Conservation (phyloP, 306 rosid genomes). For the Hippophae gyantsensis region DNA sequence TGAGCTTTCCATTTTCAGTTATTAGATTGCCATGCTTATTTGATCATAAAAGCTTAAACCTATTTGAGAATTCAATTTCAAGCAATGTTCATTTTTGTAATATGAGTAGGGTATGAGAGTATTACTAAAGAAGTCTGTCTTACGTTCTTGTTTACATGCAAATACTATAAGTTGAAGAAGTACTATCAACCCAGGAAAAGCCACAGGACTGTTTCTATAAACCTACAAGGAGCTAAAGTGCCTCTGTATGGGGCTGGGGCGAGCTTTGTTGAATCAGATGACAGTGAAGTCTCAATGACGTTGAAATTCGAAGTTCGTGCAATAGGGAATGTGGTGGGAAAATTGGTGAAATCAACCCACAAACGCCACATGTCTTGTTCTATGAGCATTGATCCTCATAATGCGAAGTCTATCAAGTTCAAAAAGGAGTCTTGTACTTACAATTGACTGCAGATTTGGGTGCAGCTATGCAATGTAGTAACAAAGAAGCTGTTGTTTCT, state of each 20-base stretch:
- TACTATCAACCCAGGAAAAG: constrained; percentile 70
- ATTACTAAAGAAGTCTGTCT: too few relatives aligned
- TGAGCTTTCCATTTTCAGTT: too few relatives aligned
- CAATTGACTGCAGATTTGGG: constrained; percentile 12
- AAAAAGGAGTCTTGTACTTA: constrained; percentile 44
- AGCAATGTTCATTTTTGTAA: too few relatives aligned
- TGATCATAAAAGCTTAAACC: too few relatives aligned
- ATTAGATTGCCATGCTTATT: too few relatives aligned
- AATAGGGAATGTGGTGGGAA: constrained; percentile 51
- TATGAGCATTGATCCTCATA: constrained; percentile 32
- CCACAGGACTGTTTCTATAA: constrained; percentile 28
- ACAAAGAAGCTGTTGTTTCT: too few relatives aligned
- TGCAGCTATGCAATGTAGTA: too few relatives aligned
- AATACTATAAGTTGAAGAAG: constrained; percentile 47
- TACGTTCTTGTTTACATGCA: neutral
- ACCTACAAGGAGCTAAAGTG: constrained; percentile 59
- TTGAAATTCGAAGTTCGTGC: constrained; percentile 57
- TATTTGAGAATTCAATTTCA: too few relatives aligned
- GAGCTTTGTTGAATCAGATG: constrained; percentile 34
- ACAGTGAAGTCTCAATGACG: constrained; percentile 41
- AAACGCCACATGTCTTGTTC: constrained; percentile 38
- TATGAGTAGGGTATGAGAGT: too few relatives aligned
- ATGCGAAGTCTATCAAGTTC: constrained; percentile 40
- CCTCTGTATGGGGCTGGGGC: constrained; percentile 79
- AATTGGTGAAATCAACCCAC: constrained; percentile 62